Percentiles rank a stretch among this genome's conserved stretches.
Conservation (phyloP, 2,329 filamentous ascomycete species). For the Fusarium sp. region DNA sequence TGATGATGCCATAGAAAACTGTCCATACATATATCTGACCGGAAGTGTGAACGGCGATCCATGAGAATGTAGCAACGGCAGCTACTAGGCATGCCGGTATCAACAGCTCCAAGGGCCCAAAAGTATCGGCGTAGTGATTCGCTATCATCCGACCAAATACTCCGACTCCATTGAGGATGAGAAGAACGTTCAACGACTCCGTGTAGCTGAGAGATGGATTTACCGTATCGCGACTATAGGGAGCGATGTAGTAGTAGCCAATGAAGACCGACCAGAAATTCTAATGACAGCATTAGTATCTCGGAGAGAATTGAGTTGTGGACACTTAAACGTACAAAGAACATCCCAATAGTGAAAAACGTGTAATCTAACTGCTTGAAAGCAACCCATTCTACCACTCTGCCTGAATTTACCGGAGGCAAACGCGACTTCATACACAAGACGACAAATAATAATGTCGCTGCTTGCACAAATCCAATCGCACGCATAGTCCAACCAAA, state of each 20-base stretch:
- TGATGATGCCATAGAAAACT: conserved; percentile 70
- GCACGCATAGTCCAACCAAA: conserved; percentile 18
- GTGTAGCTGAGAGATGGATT: conserved; percentile 5
- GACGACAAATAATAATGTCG: neutral
- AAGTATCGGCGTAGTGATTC: conserved; percentile 59
- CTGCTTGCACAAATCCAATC: conserved; percentile 16
- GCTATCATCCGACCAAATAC: conserved; percentile 63
- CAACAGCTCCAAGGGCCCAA: neutral
- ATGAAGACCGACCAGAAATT: conserved; percentile 55
- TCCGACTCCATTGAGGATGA: conserved; percentile 67
- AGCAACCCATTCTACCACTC: conserved; percentile 58
- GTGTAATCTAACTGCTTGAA: conserved; percentile 57
- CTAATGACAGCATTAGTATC: conserved; percentile 28
- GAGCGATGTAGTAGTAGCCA: conserved; percentile 63
- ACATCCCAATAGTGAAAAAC: conserved; percentile 51
- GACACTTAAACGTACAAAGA: neutral
- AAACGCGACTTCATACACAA: conserved; percentile 46
- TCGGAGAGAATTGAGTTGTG: neutral
- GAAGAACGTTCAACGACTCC: conserved; percentile 44
- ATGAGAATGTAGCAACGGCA: conserved; percentile 48
- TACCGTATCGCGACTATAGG: conserved; percentile 57
- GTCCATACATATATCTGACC: conserved; percentile 70
- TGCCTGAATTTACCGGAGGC: conserved; percentile 55
- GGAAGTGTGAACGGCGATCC: conserved; percentile 66
- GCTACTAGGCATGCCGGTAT: neutral